Base-by-base conservation (phyloP, 345 rosid species). In the Gossypium herbaceum region DNA sequence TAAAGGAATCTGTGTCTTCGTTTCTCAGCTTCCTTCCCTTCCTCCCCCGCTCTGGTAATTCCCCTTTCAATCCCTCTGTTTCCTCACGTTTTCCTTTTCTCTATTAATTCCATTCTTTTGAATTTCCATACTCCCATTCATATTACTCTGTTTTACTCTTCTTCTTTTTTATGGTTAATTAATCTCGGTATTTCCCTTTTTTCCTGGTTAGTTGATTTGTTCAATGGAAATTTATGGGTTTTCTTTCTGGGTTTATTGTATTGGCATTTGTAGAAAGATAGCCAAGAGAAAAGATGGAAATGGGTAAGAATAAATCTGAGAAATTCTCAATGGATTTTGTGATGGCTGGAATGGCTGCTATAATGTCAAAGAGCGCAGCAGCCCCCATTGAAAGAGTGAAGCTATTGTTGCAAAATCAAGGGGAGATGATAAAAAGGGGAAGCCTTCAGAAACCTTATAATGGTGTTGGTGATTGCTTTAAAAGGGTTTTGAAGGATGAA, bases 371-470 rank as follows among this genome's bases (percentile, higher is more conserved):
- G 86, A 89, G 84, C 65, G 89, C 91, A 27, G 98, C 86, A 17
- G 97, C 99, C 11, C 97, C 99, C 63, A 86, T 95, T 79, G 98
- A 95, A 78, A 88, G 99, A 78, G 98, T 91, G 41, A 95, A 93
- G 87, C 96, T 95, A 77, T 77, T 93, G 83, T 79, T 95, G 61
- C 99, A 93, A 87, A 95, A 90, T 79, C 98, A 93, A 82, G 98
- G 93, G 47, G 99, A 91, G 83, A 85, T 95, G 96, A 75, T 88
- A 2, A 95, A 89, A 82, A 84, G 92, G 72, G 91, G 94, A 47
- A 92, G 90, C 9, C 87, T 93, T 78, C 79, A 69, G 45, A 83
- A 73, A 54, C 97, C 97, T 72, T 93, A 95, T 77, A 52, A 76
- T 44, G 94, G 91, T 64, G 55, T 91, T 56, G 74, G 80, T 48